Conservation (phyloP, 2,329 filamentous ascomycete species). For the Talaromyces sp. region DNA sequence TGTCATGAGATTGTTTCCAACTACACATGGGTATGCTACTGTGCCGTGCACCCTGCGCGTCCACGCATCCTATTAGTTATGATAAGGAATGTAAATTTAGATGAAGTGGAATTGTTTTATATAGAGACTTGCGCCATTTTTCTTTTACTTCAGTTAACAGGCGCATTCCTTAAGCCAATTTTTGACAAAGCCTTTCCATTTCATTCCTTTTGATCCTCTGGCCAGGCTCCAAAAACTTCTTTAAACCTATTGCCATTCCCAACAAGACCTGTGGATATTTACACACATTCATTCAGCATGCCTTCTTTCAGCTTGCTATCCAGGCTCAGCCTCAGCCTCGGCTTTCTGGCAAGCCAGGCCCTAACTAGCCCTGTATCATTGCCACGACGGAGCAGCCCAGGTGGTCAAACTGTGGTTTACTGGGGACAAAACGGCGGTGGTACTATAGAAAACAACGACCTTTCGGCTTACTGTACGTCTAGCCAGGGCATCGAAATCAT, state of each 20-base stretch:
- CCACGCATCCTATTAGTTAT: neutral
- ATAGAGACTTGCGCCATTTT: neutral
- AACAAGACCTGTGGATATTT: neutral
- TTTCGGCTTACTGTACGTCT: neutral
- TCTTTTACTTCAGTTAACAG: neutral
- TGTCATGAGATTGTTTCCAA: neutral
- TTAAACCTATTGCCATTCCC: neutral
- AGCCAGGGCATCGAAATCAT: neutral
- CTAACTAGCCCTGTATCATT: neutral
- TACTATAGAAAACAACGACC: conserved; percentile 1
- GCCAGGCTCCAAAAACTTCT: neutral
- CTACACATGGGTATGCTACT: neutral
- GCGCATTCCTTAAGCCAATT: neutral
- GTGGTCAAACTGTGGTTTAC: neutral
- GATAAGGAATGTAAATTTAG: neutral
- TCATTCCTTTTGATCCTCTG: neutral
- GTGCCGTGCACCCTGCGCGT: neutral
- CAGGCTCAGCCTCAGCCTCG: neutral
- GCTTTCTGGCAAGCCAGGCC: neutral
- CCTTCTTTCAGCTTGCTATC: neutral
- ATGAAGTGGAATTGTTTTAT: neutral
- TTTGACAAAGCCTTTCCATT: neutral
- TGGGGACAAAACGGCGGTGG: conserved; percentile 6
- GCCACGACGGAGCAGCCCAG: neutral
- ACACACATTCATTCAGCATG: neutral